Conservation (phyloP, 2,329 filamentous ascomycete genomes). For the Exophiala sideris region DNA sequence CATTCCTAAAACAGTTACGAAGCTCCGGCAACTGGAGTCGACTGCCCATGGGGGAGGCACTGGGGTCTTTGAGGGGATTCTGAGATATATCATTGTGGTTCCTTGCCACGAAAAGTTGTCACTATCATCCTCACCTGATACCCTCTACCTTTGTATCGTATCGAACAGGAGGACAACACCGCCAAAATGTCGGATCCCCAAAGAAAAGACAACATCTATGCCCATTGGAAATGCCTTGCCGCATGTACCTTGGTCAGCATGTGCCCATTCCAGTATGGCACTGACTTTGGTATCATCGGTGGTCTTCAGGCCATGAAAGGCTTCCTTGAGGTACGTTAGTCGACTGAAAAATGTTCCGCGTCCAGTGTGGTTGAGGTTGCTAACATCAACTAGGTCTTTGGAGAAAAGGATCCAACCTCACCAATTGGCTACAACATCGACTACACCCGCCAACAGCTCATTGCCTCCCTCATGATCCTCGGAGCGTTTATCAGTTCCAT, state of each 20-base stretch:
- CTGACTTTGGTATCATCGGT: conserved; percentile 34
- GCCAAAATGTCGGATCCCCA: conserved; percentile 14
- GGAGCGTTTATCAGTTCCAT: conserved; percentile 45
- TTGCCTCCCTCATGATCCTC: conserved; percentile 46
- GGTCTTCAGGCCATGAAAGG: conserved; percentile 34
- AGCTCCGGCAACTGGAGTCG: conserved; percentile 8
- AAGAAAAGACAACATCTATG: conserved; percentile 13
- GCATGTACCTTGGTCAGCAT: conserved; percentile 32
- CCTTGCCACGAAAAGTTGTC: not conserved
- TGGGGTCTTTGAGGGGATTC: not conserved
- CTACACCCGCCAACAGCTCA: conserved; percentile 43
- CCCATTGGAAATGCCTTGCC: conserved; percentile 25
- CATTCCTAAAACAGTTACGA: not conserved
- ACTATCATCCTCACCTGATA: conserved; percentile 14
- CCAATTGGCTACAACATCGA: conserved; percentile 36
- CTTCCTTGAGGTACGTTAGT: conserved; percentile 28
- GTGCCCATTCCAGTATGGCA: conserved; percentile 34
- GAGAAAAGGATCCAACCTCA: conserved; percentile 24
- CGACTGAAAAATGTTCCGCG: not conserved
- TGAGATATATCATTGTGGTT: conserved; percentile 9
- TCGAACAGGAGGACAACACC: not conserved
- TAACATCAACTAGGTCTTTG: conserved; percentile 28
- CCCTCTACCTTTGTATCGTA: not conserved
- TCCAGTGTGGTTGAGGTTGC: not conserved
- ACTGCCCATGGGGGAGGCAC: not conserved